These are phyloP conservation scores for Rosa persica DNA, from an alignment of 306 rosid genomes.

Conservation along the genomic window DNA sequence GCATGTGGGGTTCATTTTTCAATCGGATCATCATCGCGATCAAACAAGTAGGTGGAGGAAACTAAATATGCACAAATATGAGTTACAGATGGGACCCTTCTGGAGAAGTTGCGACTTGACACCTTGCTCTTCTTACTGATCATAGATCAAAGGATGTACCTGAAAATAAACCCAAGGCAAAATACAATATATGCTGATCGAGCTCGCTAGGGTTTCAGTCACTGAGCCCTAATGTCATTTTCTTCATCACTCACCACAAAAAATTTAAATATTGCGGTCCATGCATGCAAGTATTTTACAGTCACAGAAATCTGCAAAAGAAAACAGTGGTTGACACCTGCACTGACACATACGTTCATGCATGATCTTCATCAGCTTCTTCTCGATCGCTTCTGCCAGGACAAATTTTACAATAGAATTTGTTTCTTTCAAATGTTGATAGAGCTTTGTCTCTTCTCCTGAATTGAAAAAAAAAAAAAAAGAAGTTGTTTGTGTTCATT, in stretches of 20 bases:
- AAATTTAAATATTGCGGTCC: neutral
- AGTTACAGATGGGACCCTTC: neutral
- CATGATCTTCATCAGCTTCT: neutral
- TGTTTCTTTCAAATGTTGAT: neutral
- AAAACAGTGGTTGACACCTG: neutral
- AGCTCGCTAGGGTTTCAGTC: neutral
- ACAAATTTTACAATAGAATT: neutral
- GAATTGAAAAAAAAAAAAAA: neutral
- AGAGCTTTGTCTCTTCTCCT: neutral
- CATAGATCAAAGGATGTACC: neutral
- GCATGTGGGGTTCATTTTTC: neutral
- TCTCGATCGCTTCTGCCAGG: neutral
- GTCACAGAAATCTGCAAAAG: neutral
- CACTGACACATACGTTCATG: neutral
- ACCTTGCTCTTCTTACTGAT: neutral
- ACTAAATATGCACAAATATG: neutral
- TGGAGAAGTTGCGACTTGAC: neutral
- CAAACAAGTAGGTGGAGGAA: neutral
- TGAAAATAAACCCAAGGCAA: neutral
- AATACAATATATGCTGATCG: neutral
- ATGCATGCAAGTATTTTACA: neutral
- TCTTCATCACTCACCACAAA: neutral
- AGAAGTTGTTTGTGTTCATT: neutral
- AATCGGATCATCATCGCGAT: neutral
- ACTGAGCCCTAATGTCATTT: constrained; percentile 1